Evolutionary conservation across 2,329 filamentous ascomycete species (phyloP), one percentile per base, ranked within the genome.

Genomic region (Thelonectria discophora): DNA sequence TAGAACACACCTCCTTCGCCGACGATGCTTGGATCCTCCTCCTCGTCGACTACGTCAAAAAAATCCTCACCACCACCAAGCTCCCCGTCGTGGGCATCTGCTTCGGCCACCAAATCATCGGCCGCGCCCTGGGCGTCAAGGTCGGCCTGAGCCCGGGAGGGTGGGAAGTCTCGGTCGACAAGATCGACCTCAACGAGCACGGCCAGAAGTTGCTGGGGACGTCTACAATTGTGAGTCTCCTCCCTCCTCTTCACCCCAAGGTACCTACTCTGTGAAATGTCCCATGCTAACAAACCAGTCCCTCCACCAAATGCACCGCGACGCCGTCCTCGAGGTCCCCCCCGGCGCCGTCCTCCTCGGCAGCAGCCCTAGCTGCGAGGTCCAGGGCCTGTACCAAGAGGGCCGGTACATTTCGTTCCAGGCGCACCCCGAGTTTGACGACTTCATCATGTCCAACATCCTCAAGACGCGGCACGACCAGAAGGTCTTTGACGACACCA

Each of bases 91-190:
- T 81, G 2, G 80, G 80, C 0, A 77, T 81, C n/a, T 82, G 80
- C 60, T 82, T 81, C 57, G 80, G 80, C 1, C 80, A 82, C 52
- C 80, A 82, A 54, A 79, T 82, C 34, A 72, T 82, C 30, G 80
- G 73, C 1, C 75, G 79, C 4, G 78, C 79, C 1, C 67, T 82
- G 1, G 75, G 74, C 11, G 75, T 75, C 8, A 73, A 74, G 40
- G 76, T 81, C 4, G 76, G 70, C 1, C 69, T 76, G 18, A 78
- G 71, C 34, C 74, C 75, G 0, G 72, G 69, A 4, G 78, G 78
- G 1, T 81, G 79, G 79, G 80, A 82, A 56, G 60, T 80, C 3
- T 78, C 79, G 0, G 79, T 81, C 1, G 73, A 75, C 10, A 66
- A 72, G n/a, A 71, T 80, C 18, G 56, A 69, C 7, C 62, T 81